phyloP scores from a whole-genome alignment of 306 rosid genomes.

The Alnus glutinosa region DNA sequence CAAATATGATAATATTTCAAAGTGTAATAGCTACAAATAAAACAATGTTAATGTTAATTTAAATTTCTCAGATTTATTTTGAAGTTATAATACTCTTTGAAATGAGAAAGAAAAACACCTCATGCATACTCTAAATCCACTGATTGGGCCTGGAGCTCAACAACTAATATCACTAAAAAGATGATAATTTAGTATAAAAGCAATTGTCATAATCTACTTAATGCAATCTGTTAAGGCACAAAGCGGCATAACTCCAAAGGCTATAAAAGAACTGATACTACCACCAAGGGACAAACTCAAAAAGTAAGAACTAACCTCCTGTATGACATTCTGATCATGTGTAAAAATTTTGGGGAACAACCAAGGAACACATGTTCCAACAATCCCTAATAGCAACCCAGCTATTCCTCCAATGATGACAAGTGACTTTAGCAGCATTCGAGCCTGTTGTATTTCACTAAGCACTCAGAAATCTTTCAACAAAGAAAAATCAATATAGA shows the following conservation, averaged over 20 bases:
- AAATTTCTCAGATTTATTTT: not conserved
- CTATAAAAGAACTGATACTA: not conserved
- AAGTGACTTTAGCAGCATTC: constrained; percentile 76
- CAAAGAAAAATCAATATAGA: not conserved
- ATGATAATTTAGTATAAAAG: not conserved
- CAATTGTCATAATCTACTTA: not conserved
- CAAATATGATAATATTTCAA: not conserved
- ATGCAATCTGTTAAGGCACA: not conserved
- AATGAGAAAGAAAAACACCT: not conserved
- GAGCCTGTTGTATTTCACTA: constrained; percentile 54
- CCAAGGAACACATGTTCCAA: constrained; percentile 82
- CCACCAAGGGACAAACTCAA: not conserved
- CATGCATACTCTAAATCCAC: not conserved
- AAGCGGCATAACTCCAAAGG: not conserved
- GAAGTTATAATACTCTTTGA: too few species aligned
- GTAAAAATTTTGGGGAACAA: constrained; percentile 77
- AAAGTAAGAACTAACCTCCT: constrained; percentile 57
- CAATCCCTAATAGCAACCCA: constrained; percentile 61
- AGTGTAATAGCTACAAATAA: not conserved
- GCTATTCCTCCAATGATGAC: constrained; percentile 62
- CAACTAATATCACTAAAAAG: not conserved
- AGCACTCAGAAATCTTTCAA: constrained; percentile 29
- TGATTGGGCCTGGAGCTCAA: not conserved
- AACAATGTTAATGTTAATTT: not conserved
- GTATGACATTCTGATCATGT: constrained; percentile 67